phyloP scores from a whole-genome alignment of 495 filamentous ascomycete species.

The Durotheca rogersii region DNA sequence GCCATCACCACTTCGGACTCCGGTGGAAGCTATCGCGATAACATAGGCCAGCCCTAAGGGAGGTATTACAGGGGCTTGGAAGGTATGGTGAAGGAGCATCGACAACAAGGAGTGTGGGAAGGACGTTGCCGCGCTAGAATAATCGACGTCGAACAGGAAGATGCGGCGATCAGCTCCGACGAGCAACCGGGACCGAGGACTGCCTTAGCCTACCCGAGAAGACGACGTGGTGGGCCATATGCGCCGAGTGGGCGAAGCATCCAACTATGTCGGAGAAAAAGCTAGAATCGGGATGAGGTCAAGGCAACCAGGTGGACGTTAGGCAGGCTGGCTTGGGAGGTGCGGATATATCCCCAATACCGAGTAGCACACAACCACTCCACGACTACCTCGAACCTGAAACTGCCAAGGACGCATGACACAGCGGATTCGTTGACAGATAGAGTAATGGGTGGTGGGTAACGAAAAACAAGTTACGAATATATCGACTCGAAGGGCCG shows the following conservation, averaged over 20 bases:
- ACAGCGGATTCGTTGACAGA: neutral
- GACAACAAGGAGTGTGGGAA: neutral
- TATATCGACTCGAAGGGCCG: neutral
- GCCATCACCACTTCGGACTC: slow-evolving; percentile 4
- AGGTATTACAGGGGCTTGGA: neutral
- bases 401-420: neutral
- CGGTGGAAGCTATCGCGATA: neutral
- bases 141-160: neutral
- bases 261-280: too few species aligned
- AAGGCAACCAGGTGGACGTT: too few species aligned
- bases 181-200: neutral
- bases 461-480: neutral
- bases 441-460: neutral
- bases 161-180: neutral
- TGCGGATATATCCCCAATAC: neutral
- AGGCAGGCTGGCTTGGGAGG: neutral
- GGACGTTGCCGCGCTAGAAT: neutral
- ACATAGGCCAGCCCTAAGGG: neutral
- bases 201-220: neutral
- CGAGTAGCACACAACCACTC: neutral
- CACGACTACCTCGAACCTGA: neutral
- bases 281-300: too few species aligned
- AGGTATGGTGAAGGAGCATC: neutral
- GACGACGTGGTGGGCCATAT: neutral
- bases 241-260: too few species aligned